phyloP scores from a whole-genome alignment of 2,329 filamentous ascomycete genomes.

The Colletotrichum gigasporum region DNA sequence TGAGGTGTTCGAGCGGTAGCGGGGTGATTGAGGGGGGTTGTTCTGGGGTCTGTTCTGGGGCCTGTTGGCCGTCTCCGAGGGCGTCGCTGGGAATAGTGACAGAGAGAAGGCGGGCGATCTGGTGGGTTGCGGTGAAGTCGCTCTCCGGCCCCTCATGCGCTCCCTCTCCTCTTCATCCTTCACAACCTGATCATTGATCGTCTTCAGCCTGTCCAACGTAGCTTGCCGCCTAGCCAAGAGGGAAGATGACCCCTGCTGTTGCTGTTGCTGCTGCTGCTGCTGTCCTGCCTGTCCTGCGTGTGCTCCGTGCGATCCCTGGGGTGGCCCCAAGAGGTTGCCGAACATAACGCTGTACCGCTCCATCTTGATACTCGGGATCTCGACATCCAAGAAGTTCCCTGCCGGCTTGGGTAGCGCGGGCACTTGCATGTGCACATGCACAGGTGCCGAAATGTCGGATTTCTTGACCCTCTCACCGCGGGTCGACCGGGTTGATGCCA shows the following conservation, averaged over 20 bases:
- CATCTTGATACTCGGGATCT: conserved; percentile 82
- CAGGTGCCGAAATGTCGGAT: conserved; percentile 38
- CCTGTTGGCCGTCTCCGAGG: conserved; percentile 33
- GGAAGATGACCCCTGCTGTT: conserved; percentile 49
- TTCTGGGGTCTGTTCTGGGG: no score
- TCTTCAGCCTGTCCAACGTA: conserved; percentile 65
- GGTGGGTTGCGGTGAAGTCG: conserved; percentile 58
- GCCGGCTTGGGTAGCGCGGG: conserved; percentile 29
- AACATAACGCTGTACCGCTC: conserved; percentile 98
- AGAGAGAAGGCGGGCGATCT: conserved; percentile 41
- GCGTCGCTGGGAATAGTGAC: conserved; percentile 53
- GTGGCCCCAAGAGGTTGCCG: conserved; percentile 70
- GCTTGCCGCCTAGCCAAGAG: conserved; percentile 68
- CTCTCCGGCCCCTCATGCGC: conserved; percentile 48
- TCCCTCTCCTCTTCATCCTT: conserved; percentile 47
- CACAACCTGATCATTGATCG: conserved; percentile 56
- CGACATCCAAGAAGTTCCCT: conserved; percentile 70
- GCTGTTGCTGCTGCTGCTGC: conserved; percentile 50
- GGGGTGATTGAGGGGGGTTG: conserved; percentile 49
- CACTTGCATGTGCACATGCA: conserved; percentile 37
- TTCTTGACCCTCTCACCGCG: conserved; percentile 31
- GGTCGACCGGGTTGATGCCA: conserved; percentile 32
- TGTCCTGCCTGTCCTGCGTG: conserved; percentile 35
- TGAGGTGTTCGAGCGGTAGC: conserved; percentile 63
- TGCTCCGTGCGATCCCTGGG: conserved; percentile 35